These are phyloP conservation scores for Rhizopogon roseolus DNA, from an alignment of 768 basidiomycete species.

Conservation along the genomic window DNA sequence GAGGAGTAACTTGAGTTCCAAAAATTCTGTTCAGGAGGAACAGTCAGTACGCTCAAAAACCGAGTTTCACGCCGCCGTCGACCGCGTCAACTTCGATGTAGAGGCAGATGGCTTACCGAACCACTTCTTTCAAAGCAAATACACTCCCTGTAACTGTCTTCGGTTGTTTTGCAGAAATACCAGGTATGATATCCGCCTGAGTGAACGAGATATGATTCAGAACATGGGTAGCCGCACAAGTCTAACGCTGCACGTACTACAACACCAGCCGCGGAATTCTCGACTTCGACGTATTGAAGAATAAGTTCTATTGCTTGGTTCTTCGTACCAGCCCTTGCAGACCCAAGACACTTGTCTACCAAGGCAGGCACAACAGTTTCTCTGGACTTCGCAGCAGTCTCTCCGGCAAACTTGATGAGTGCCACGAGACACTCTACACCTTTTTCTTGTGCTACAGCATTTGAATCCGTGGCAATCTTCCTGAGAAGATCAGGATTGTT, in stretches of 20 bases:
- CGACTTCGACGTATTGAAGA: constrained; percentile 89
- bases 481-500: constrained; percentile 74
- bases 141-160: constrained; percentile 85
- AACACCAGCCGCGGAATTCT: constrained; percentile 82
- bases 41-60: not conserved
- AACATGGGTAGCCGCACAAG: constrained; percentile 17
- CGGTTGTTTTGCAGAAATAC: constrained; percentile 89
- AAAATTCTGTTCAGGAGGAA: constrained; percentile 50
- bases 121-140: constrained; percentile 72
- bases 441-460: constrained; percentile 98
- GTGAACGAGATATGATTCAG: constrained; percentile 22
- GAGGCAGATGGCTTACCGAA: constrained; percentile 52
- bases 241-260: constrained; percentile 61
- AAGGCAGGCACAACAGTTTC: constrained; percentile 82
- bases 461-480: constrained; percentile 86
- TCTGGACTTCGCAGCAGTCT: constrained; percentile 77
- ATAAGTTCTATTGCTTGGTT: constrained; percentile 80
- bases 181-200: constrained; percentile 77
- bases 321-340: constrained; percentile 86
- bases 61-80: not conserved
- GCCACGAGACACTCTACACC: constrained; percentile 85
- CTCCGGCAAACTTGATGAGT: constrained; percentile 89
- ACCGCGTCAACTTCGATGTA: not conserved
- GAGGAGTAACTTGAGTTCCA: constrained; percentile 69
- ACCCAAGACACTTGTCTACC: constrained; percentile 95